phyloP scores from a whole-genome alignment of 768 basidiomycete genomes.

The Gymnopilus junonius region DNA sequence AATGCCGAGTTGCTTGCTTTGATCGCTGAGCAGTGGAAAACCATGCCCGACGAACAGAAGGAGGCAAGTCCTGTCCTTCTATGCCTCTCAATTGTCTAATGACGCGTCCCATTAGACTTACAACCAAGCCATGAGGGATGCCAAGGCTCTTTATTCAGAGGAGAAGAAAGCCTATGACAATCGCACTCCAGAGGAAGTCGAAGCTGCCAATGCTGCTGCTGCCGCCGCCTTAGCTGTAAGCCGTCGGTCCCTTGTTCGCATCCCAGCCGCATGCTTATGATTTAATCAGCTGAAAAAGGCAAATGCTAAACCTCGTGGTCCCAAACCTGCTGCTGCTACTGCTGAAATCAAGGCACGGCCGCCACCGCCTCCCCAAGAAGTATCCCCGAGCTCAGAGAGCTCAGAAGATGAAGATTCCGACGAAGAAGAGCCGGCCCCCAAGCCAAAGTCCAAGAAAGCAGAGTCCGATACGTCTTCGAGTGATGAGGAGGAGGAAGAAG shows the following conservation, averaged over 20 bases:
- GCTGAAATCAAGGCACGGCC: slow-evolving; percentile 27
- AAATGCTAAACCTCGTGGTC: slow-evolving; percentile 30
- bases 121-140: slow-evolving; percentile 51
- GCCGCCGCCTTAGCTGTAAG: slow-evolving; percentile 45
- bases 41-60: slow-evolving; percentile 70
- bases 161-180: slow-evolving; percentile 72
- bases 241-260: slow-evolving; percentile 9
- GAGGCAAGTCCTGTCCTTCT: slow-evolving; percentile 55
- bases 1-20: slow-evolving; percentile 74
- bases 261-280: background rate
- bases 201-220: slow-evolving; percentile 47
- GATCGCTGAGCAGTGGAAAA: slow-evolving; percentile 78
- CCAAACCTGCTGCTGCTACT: slow-evolving; percentile 24
- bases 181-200: slow-evolving; percentile 50
- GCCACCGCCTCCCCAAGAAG: slow-evolving; percentile 29
- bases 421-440: slow-evolving; percentile 40
- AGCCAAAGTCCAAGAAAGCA: slow-evolving; percentile 23
- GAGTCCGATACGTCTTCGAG: slow-evolving; percentile 27
- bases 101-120: slow-evolving; percentile 49
- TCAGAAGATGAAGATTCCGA: slow-evolving; percentile 41
- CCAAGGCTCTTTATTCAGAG: slow-evolving; percentile 67
- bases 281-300: slow-evolving; percentile 36
- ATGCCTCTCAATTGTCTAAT: slow-evolving; percentile 3
- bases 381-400: slow-evolving; percentile 29
- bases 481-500: slow-evolving; percentile 32